Percentiles rank a stretch among this genome's conserved stretches.
Conservation (phyloP, 2,329 filamentous ascomycete species). For the Cercospora zeae-maydis region DNA sequence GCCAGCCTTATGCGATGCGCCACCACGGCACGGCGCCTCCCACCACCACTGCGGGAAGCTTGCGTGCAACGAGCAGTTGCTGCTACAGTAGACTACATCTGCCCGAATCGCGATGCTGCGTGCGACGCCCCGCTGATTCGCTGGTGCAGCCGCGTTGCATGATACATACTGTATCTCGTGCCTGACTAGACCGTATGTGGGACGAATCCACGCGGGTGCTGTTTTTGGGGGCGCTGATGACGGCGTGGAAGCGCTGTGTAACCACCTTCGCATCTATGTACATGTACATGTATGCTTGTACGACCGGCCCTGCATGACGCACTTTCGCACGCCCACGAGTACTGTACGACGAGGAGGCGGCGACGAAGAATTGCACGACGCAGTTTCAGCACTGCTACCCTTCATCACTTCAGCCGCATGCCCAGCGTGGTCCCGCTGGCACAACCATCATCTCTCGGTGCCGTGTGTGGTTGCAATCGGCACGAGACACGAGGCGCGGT, state of each 20-base stretch:
- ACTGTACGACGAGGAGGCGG: not conserved
- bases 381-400: too few relatives aligned
- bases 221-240: not conserved
- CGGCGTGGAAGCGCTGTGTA: not conserved
- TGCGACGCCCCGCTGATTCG: not conserved
- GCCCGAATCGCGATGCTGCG: not conserved
- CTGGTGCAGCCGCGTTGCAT: not conserved
- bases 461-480: not conserved
- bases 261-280: too few relatives aligned
- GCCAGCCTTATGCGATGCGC: too few relatives aligned
- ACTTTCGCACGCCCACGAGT: not conserved
- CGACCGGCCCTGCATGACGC: not conserved
- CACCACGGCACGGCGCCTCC: too few relatives aligned
- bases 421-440: too few relatives aligned
- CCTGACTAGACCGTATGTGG: slow-evolving; percentile 1
- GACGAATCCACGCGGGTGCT: not conserved
- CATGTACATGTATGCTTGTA: not conserved
- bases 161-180: not conserved
- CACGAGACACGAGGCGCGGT: not conserved
- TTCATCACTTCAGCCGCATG: too few relatives aligned
- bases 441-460: too few relatives aligned
- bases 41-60: too few relatives aligned
- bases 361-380: too few relatives aligned
- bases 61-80: too few relatives aligned
- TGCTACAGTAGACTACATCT: too few relatives aligned